These are phyloP conservation scores for Alternaria sp. DNA, from an alignment of 2,329 filamentous ascomycete species.

Conservation along the genomic window DNA sequence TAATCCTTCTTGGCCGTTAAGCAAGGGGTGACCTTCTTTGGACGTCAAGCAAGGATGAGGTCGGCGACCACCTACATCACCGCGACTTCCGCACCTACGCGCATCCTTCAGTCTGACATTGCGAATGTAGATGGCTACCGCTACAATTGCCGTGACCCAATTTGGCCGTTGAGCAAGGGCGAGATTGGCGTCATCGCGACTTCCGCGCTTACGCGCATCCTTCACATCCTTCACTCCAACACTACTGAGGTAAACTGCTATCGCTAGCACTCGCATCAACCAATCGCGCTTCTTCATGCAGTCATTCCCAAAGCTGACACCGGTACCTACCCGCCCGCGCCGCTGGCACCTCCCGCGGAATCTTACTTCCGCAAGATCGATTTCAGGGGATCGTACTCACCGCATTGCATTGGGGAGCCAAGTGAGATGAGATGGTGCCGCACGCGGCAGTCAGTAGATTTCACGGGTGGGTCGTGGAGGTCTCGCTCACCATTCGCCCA, in stretches of 20 bases:
- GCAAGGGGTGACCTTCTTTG: not conserved
- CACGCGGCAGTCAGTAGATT: too few species aligned
- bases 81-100: not conserved
- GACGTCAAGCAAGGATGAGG: not conserved
- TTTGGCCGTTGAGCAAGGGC: not conserved
- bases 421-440: too few species aligned
- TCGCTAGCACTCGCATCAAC: not conserved
- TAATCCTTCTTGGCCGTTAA: not conserved
- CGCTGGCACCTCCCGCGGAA: not conserved
- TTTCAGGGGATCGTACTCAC: not conserved
- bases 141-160: too few species aligned
- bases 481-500: not conserved
- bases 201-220: not conserved
- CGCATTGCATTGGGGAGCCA: not conserved
- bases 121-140: rapidly evolving
- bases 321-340: too few species aligned
- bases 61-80: not conserved
- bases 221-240: not conserved
- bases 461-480: too few species aligned
- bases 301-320: too few species aligned
- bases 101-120: not conserved
- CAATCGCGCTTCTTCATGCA: not conserved
- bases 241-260: rapidly evolving
- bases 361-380: not conserved
- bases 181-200: not conserved